These are phyloP conservation scores for Termitomyces sp. DNA, from an alignment of 768 basidiomycete species.

Conservation along the genomic window DNA sequence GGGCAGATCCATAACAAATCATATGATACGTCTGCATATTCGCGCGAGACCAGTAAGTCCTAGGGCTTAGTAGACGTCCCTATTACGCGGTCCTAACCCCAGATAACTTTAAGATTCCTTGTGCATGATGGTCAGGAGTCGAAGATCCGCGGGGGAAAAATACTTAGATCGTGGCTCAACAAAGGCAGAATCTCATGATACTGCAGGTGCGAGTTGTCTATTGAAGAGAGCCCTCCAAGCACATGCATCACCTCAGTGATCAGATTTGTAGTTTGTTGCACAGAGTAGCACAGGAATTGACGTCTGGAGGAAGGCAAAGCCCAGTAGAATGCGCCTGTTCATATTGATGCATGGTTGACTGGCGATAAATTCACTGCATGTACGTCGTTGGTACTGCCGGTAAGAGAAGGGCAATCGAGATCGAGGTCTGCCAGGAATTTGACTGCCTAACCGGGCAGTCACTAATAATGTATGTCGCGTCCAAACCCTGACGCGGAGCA, in stretches of 20 bases:
- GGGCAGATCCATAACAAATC: too few species aligned
- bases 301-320: constrained; percentile 18
- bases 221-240: constrained; percentile 42
- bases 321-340: too few species aligned
- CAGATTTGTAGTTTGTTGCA: constrained; percentile 36
- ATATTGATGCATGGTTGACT: too few species aligned
- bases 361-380: neutral
- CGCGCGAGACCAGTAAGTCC: neutral
- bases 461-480: constrained; percentile 5
- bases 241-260: constrained; percentile 37
- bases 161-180: constrained; percentile 24
- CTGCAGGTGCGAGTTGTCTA: constrained; percentile 39
- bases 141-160: constrained; percentile 34
- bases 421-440: too few species aligned
- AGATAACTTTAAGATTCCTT: constrained; percentile 37
- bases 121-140: constrained; percentile 38
- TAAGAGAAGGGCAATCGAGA: too few species aligned
- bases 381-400: too few species aligned
- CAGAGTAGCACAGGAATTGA: constrained; percentile 33
- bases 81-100: constrained; percentile 31
- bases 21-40: neutral
- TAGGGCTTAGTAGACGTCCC: constrained; percentile 13
- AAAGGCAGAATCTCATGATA: constrained; percentile 20
- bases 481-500: too few species aligned
- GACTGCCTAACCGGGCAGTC: constrained; percentile 16